Evolutionary conservation across 257 asterid species (phyloP), one percentile per base, ranked within the genome.

Genomic region (Solanum ossicruentum): DNA sequence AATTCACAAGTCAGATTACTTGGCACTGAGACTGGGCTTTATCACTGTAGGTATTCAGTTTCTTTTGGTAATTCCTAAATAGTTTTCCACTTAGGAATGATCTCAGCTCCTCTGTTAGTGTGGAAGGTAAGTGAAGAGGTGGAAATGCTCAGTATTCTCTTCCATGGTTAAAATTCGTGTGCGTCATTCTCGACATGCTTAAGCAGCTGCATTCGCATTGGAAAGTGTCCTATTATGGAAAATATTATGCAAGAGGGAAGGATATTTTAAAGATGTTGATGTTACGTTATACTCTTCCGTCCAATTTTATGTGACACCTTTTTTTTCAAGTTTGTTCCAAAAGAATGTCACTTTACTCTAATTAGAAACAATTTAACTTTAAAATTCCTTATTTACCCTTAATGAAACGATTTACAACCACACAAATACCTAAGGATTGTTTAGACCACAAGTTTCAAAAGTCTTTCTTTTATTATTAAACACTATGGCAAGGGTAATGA

Each of bases 1-100:
- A 65, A 93, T 95, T 15, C 86, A 81, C 79, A 94, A 91, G 86
- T 90, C 99, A 58, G 98, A 94, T 87, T 95, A 94, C 91, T 85
- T 91, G 91, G 99, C 98, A 10, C 69, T 95, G 77, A 90, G 99
- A 83, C 88, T 93, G 89, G 99, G 99, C 61, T 95, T 95, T 97
- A 92, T 95, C 90, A 91, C 93, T 82, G 99, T 94, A 96, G 89
- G 97, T 89, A 89, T 89, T 89, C 91, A 51, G 63, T 77, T 77
- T 51, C 63, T 49, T 77, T 77, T 75, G 45, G 61, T 49, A 49
- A 41, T 75, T 47, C 32, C 41, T n/a, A 13, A 8, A 77, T 10
- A 51, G 8, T 12, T 26, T 49, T 75, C 82, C 55, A 32, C 43
- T 8, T 75, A 49, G 17, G 12, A 75, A 23, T 51, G 36, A 26